Evolutionary conservation across 441 rosid genomes (phyloP).

Genomic region (Flueggea neowawraea): DNA sequence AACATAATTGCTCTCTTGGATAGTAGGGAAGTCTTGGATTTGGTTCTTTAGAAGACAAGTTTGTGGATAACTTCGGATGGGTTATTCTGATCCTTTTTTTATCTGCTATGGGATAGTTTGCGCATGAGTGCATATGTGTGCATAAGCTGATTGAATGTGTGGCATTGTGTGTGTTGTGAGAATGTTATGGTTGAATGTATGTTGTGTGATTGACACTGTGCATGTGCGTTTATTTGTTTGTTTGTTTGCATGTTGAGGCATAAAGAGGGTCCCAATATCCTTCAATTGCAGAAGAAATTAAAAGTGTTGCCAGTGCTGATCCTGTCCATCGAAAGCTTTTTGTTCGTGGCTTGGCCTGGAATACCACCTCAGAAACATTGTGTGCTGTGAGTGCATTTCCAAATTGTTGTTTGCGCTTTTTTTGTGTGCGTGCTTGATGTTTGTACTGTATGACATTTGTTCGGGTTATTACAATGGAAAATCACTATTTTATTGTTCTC

Average conservation of each 20-base stretch:
- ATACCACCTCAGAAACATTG: constrained; percentile 73
- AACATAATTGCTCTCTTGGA: too few relatives aligned
- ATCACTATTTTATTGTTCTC: constrained; percentile 1
- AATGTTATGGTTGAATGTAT: constrained; percentile 28
- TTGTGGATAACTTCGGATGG: too few relatives aligned
- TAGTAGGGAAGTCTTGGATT: too few relatives aligned
- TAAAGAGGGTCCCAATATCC: constrained; percentile 72
- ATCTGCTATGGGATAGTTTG: too few relatives aligned
- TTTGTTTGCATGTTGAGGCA: constrained; percentile 62
- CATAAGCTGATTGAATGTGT: background rate
- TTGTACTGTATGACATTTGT: constrained; percentile 17
- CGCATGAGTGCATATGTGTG: too few relatives aligned
- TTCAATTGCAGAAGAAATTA: constrained; percentile 71
- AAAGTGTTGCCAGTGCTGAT: constrained; percentile 70
- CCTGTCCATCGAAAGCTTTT: constrained; percentile 90
- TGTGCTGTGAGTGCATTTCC: constrained; percentile 76
- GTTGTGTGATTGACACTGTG: constrained; percentile 66
- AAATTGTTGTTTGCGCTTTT: constrained; percentile 36
- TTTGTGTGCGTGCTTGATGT: constrained; percentile 26
- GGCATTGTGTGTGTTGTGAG: constrained; percentile 9
- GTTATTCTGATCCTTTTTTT: too few relatives aligned
- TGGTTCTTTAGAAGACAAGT: too few relatives aligned
- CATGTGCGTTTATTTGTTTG: constrained; percentile 53
- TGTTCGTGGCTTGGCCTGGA: constrained; percentile 91
- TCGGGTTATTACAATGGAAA: constrained; percentile 5